These are phyloP conservation scores for Ophiocordyceps australis DNA, from an alignment of 2,329 filamentous ascomycete species.

Conservation along the genomic window DNA sequence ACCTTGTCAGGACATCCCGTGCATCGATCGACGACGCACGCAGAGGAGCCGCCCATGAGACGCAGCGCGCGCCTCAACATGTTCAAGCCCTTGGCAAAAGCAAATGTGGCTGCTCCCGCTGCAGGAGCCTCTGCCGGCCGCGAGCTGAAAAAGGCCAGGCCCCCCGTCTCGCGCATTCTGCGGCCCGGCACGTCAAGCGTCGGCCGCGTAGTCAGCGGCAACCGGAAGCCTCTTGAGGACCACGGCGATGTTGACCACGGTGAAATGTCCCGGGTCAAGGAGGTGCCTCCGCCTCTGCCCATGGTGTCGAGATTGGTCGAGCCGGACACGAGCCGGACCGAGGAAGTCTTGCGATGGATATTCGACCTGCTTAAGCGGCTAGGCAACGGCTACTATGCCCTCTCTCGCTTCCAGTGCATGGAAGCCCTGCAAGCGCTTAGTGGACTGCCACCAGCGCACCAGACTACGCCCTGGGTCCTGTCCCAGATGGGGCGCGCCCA, in stretches of 20 bases:
- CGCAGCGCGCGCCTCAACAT: conserved; percentile 54
- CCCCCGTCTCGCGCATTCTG: conserved; percentile 48
- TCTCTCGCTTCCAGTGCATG: conserved; percentile 62
- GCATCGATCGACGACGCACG: conserved; percentile 27
- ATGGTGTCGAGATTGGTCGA: conserved; percentile 21
- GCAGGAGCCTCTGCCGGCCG: conserved; percentile 40
- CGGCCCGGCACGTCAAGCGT: conserved; percentile 53
- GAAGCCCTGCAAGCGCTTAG: conserved; percentile 61
- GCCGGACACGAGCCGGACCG: conserved; percentile 42
- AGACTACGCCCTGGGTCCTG: conserved; percentile 86
- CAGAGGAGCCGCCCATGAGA: conserved; percentile 41
- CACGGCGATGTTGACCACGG: conserved; percentile 52
- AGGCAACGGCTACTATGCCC: conserved; percentile 59
- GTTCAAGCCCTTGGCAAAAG: conserved; percentile 52
- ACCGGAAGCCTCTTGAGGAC: conserved; percentile 56
- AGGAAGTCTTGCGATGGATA: conserved; percentile 60
- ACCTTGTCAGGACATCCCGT: conserved; percentile 76
- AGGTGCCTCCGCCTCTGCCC: conserved; percentile 18
- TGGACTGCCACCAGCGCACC: conserved; percentile 52
- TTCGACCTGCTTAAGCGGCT: conserved; percentile 70
- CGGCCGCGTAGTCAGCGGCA: conserved; percentile 77
- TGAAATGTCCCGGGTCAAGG: conserved; percentile 31
- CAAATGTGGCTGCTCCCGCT: conserved; percentile 36
- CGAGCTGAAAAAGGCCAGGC: conserved; percentile 72
- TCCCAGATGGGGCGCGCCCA: conserved; percentile 79